Evolutionary conservation across 1,284 basidiomycete species (phyloP), one percentile per base, ranked within the genome.

Genomic region (Flammula alnicola): DNA sequence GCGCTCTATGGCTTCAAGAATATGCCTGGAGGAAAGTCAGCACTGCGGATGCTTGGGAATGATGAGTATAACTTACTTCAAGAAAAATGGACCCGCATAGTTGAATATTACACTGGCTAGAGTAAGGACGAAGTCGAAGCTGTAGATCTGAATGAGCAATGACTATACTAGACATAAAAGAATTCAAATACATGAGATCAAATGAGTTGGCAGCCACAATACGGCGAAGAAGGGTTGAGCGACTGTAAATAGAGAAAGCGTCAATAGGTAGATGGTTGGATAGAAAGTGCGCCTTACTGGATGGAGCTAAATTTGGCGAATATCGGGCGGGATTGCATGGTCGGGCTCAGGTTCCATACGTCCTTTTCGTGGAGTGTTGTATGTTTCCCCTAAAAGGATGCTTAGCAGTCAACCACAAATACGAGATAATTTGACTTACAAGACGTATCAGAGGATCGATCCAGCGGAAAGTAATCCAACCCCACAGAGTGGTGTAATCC

Each of bases 381-480:
- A 45, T 75, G 58, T 12, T 79, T 76, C 10, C 89, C 89, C 68
- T 81, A n/a, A 57, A 29, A 43, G 14, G n/a, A 12, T 8, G 23
- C 16, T n/a, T 37, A 20, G 14, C 30, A 26, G 20, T n/a, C 25
- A 20, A 31, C 16, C 11, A 16, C 37, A 26, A 26, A 30, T 14
- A 49, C 8, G 35, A 30, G n/a, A n/a, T 10, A 29, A 42, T n/a
- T n/a, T n/a, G 16, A 64, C 68, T 22, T 54, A 77, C 77, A 20
- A 66, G 71, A 45, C 70, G 61, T 49, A 95, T 78, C 17, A 93
- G 73, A 0, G 84, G 82, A 51, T 79, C 76, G 37, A 94, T 75
- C 93, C 92, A 95, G 22, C 63, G 70, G 69, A 94, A 95, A 0
- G 86, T 84, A n/a, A 88, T 69, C 88, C 91, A 93, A 4, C 81